Evolutionary conservation across 2,329 filamentous ascomycete species (phyloP).

Genomic region (Tolypocladium ophioglossoides): DNA sequence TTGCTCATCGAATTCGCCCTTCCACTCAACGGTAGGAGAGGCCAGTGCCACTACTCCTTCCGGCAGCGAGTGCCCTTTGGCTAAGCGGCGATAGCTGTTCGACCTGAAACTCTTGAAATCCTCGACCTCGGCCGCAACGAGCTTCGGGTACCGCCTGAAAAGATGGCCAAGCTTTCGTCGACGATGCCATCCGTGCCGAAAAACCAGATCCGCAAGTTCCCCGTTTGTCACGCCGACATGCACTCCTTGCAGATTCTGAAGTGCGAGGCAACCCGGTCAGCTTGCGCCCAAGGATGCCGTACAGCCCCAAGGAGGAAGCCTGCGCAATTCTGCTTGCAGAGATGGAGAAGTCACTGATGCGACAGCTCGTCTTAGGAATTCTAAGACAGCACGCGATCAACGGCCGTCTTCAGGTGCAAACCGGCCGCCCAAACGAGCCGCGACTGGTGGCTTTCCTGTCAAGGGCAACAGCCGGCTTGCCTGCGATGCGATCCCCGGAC

Average conservation of each 20-base stretch:
- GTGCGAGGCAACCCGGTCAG: conserved; percentile 74
- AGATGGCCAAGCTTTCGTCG: conserved; percentile 71
- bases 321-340: conserved; percentile 37
- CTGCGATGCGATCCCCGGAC: conserved; percentile 52
- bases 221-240: conserved; percentile 80
- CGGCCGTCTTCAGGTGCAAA: conserved; percentile 43
- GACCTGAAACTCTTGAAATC: conserved; percentile 79
- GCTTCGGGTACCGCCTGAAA: conserved; percentile 64
- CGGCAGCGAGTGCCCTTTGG: too few species aligned
- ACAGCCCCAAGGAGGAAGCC: conserved; percentile 43
- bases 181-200: conserved; percentile 83
- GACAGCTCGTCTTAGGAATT: conserved; percentile 52
- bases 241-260: conserved; percentile 80
- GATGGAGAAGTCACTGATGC: conserved; percentile 56
- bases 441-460: conserved; percentile 56
- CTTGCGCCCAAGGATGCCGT: conserved; percentile 62
- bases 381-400: conserved; percentile 41
- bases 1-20: too few species aligned
- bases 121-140: conserved; percentile 86
- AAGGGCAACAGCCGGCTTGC: conserved; percentile 64
- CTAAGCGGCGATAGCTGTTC: conserved; percentile 52
- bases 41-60: too few species aligned
- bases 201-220: conserved; percentile 77
- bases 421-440: conserved; percentile 46
- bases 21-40: too few species aligned